These are phyloP conservation scores for Pseudogymnoascus sp. DNA, from an alignment of 2,329 filamentous ascomycete genomes.

Conservation along the genomic window DNA sequence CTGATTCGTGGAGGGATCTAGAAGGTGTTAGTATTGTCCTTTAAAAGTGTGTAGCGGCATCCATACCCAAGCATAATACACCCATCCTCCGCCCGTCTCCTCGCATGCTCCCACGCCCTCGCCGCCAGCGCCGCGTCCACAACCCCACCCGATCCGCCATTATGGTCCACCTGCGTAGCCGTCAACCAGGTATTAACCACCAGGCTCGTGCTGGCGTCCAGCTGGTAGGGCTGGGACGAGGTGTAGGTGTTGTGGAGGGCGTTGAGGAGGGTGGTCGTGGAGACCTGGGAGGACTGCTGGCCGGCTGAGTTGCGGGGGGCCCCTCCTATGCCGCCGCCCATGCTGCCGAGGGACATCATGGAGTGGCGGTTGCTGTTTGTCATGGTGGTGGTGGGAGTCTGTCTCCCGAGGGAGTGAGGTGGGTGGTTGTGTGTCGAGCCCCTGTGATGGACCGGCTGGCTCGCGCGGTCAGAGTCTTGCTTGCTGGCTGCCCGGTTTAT, in stretches of 20 bases:
- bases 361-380: conserved; percentile 33
- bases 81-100: conserved; percentile 87
- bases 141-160: conserved; percentile 64
- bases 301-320: conserved; percentile 44
- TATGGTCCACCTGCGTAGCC: conserved; percentile 58
- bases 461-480: not conserved
- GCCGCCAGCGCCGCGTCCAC: conserved; percentile 71
- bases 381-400: not conserved
- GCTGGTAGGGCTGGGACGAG: conserved; percentile 68
- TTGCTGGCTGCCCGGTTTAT: not conserved
- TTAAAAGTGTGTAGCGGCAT: not conserved
- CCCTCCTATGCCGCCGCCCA: conserved; percentile 37
- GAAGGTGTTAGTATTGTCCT: conserved; percentile 8
- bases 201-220: conserved; percentile 84
- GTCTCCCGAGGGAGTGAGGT: not conserved
- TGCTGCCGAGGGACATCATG: conserved; percentile 59
- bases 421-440: not conserved
- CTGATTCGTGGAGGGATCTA: conserved; percentile 81
- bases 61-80: conserved; percentile 81
- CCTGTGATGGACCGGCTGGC: not conserved
- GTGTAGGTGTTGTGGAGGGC: conserved; percentile 83
- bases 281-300: conserved; percentile 70
- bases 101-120: conserved; percentile 92
- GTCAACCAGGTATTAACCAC: conserved; percentile 96
- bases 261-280: conserved; percentile 87